These are phyloP conservation scores for Aspergillus diversus DNA, from an alignment of 495 filamentous ascomycete species.

Conservation along the genomic window DNA sequence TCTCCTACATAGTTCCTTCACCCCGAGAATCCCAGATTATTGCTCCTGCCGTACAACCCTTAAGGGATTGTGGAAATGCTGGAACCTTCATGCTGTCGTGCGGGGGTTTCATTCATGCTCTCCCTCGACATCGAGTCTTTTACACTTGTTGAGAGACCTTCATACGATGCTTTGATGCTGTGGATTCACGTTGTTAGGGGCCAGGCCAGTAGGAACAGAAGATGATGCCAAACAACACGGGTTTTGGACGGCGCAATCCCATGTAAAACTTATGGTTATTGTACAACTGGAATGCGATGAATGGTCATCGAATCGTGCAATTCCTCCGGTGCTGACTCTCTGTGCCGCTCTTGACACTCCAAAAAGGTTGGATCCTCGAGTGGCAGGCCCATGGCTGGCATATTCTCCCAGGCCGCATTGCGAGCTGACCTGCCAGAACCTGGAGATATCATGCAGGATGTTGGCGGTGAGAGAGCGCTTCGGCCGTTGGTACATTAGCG, in stretches of 20 bases:
- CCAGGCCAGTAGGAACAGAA: too few species aligned
- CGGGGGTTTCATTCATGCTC: background rate
- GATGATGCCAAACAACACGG: too few species aligned
- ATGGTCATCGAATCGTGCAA: constrained; percentile 1
- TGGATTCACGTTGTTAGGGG: background rate
- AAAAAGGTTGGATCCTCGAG: constrained; percentile 2
- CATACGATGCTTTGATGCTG: background rate
- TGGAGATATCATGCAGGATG: constrained; percentile 21
- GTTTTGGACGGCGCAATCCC: background rate
- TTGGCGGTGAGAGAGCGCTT: constrained; percentile 27
- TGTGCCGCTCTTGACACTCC: constrained; percentile 13
- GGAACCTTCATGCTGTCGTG: background rate
- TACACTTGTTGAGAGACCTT: too few species aligned
- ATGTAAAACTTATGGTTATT: constrained; percentile 5
- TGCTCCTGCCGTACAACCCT: background rate
- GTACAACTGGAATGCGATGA: constrained; percentile 18
- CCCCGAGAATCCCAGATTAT: background rate
- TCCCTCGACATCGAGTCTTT: background rate
- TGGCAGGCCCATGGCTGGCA: constrained; percentile 22
- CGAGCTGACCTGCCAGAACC: constrained; percentile 9
- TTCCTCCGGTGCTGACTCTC: constrained; percentile 3
- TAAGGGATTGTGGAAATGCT: background rate
- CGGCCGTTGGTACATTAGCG: constrained; percentile 18
- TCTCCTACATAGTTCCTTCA: background rate
- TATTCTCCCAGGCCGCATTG: constrained; percentile 17